A percentile compares a stretch with the other conserved stretches of the same genome.
These are phyloP conservation scores for Arthroderma uncinatum DNA, from an alignment of 2,329 filamentous ascomycete genomes.

Conservation along the genomic window DNA sequence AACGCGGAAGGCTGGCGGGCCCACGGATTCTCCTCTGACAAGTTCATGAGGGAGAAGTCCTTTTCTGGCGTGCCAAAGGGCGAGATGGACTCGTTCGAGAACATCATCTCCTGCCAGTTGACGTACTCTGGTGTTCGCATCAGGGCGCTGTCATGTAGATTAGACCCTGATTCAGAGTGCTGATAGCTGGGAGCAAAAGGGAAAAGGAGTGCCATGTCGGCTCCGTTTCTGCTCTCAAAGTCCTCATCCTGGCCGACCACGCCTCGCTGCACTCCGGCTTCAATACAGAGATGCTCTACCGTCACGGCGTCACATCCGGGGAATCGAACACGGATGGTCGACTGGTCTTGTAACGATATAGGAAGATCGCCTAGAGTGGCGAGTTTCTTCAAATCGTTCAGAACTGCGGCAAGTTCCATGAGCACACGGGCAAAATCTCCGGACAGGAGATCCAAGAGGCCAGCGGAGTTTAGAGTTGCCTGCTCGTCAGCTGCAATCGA, in stretches of 20 bases:
- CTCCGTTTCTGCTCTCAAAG: constrained; percentile 57
- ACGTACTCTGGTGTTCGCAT: constrained; percentile 32
- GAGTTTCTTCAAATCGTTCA: constrained; percentile 71
- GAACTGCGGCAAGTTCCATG: constrained; percentile 66
- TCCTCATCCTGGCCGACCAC: constrained; percentile 66
- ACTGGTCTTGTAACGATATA: constrained; percentile 57
- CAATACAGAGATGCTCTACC: constrained; percentile 72
- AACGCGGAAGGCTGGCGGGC: constrained; percentile 41
- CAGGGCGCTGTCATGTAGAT: constrained; percentile 21
- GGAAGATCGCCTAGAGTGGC: constrained; percentile 72
- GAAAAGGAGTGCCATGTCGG: constrained; percentile 66
- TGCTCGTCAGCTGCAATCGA: constrained; percentile 28
- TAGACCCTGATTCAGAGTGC: constrained; percentile 28
- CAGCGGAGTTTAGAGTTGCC: constrained; percentile 65
- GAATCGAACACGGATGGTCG: constrained; percentile 69
- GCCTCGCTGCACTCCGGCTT: constrained; percentile 73
- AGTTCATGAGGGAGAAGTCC: constrained; percentile 33
- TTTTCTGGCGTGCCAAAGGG: constrained; percentile 21
- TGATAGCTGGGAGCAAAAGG: constrained; percentile 64
- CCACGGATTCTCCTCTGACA: constrained; percentile 45
- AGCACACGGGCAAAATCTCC: constrained; percentile 79
- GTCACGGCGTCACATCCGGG: constrained; percentile 78
- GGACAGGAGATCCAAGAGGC: constrained; percentile 73
- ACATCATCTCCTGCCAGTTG: constrained; percentile 49
- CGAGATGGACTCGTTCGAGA: constrained; percentile 19